phyloP scores from a whole-genome alignment of 306 rosid species.

The Carpinus viminea region DNA sequence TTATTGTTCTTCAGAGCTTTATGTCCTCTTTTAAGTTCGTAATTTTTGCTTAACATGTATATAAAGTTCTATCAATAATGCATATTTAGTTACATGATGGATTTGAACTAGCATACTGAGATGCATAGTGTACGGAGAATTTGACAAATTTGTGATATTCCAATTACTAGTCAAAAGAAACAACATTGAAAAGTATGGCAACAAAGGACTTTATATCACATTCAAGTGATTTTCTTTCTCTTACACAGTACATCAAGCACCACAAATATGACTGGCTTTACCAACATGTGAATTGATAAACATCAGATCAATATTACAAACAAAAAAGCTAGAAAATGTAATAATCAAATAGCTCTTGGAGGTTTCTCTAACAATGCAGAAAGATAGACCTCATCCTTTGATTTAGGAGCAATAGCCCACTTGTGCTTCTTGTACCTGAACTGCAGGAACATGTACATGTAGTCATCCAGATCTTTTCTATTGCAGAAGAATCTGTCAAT shows the following conservation, averaged over 20 bases:
- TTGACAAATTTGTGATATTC: background rate
- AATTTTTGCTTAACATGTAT: no score
- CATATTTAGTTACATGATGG: no score
- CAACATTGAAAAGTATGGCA: background rate
- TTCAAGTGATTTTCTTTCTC: background rate
- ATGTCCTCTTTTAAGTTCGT: no score
- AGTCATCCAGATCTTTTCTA: slow-evolving; percentile 73
- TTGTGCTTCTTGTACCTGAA: slow-evolving; percentile 86
- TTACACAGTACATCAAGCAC: background rate
- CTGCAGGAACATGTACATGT: slow-evolving; percentile 93
- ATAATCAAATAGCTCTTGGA: slow-evolving; percentile 78
- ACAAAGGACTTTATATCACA: background rate
- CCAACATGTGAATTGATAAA: background rate
- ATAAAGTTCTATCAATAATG: no score
- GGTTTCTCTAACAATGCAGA: slow-evolving; percentile 94
- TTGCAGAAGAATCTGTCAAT: slow-evolving; percentile 77
- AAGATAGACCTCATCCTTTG: slow-evolving; percentile 72
- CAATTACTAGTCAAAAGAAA: background rate
- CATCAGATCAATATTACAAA: background rate
- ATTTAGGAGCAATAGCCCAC: slow-evolving; percentile 75
- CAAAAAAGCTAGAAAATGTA: slow-evolving; percentile 7
- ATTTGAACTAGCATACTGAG: no score
- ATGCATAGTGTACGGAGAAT: background rate
- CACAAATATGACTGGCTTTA: background rate
- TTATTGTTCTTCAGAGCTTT: no score